phyloP scores from a whole-genome alignment of 495 filamentous ascomycete species.

The Xylaria nigripes region DNA sequence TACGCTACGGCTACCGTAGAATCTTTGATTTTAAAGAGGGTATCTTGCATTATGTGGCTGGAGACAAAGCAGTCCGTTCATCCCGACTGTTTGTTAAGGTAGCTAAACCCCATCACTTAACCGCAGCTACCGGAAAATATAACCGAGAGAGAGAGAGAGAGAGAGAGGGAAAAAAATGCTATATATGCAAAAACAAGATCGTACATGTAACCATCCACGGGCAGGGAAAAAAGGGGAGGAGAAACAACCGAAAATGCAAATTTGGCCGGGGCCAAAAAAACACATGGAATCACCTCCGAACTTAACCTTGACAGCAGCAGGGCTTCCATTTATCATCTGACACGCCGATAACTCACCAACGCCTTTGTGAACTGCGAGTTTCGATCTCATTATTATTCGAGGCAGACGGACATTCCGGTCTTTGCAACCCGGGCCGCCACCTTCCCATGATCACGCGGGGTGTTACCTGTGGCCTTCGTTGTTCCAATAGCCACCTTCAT shows the following conservation, averaged over 20 bases:
- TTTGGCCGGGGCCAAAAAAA: not conserved
- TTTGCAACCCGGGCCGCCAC: not conserved
- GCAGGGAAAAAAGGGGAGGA: not conserved
- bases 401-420: not conserved
- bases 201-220: not conserved
- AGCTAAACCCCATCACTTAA: not conserved
- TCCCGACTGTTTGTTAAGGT: not conserved
- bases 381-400: not conserved
- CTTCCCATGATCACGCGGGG: not conserved
- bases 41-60: conserved; percentile 8
- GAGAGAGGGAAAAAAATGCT: not conserved
- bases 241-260: not conserved
- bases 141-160: not conserved
- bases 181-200: conserved; percentile 1
- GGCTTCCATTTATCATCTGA: not conserved
- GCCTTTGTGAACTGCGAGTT: not conserved
- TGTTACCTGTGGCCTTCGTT: not conserved
- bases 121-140: not conserved
- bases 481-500: conserved; percentile 4
- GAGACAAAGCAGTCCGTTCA: not conserved
- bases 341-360: conserved; percentile 4
- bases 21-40: not conserved
- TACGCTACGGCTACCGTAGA: too few relatives aligned
- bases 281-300: not conserved
- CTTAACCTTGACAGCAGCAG: not conserved